Base-by-base conservation (phyloP, 2,329 filamentous ascomycete species). In the Akanthomyces dipterigenus region DNA sequence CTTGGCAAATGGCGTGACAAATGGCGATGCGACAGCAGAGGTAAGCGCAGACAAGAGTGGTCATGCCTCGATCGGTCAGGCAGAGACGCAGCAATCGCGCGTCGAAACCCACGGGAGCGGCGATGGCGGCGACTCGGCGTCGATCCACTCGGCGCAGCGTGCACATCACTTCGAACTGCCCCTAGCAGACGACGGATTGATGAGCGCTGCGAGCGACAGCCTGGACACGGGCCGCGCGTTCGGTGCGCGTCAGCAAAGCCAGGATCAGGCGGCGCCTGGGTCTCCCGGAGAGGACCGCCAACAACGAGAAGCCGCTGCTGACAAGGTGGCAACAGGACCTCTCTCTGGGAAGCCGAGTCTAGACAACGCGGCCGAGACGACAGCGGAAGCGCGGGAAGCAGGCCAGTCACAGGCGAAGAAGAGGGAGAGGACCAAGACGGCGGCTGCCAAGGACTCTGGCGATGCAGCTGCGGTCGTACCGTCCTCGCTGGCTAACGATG, bases 11-110 rank as follows among this genome's bases (percentile, higher is more conserved):
- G 56, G 38, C n/a, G 54, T 7, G 12, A n/a, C n/a, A n/a, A n/a
- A n/a, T n/a, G n/a, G n/a, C n/a, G n/a, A 45, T 22, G 12, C 11
- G 12, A 49, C 11, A 43, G 71, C 4, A 62, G 60, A 61, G 60
- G 60, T 61, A 61, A 61, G 60, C 67, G 49, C 59, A 61, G 38
- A 65, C 53, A 65, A 72, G 60, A 62, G 67, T 63, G 65, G 69
- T 55, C 64, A 67, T 62, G 65, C 65, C 64, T 69, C 70, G 64
- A 53, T 59, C 49, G 22, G 60, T 65, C 24, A 61, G 61, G 24
- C 68, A 65, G 70, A 68, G 63, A 68, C 64, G 60, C 69, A 69
- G 66, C 67, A 70, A 67, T 67, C 71, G 65, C 62, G 66, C 68
- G 60, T 60, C 67, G 55, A 61, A 63, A 63, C 65, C 61, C 50